Evolutionary conservation across 495 filamentous ascomycete genomes (phyloP), one percentile per base, ranked within the genome.

Genomic region (Clohesyomyces aquaticus): DNA sequence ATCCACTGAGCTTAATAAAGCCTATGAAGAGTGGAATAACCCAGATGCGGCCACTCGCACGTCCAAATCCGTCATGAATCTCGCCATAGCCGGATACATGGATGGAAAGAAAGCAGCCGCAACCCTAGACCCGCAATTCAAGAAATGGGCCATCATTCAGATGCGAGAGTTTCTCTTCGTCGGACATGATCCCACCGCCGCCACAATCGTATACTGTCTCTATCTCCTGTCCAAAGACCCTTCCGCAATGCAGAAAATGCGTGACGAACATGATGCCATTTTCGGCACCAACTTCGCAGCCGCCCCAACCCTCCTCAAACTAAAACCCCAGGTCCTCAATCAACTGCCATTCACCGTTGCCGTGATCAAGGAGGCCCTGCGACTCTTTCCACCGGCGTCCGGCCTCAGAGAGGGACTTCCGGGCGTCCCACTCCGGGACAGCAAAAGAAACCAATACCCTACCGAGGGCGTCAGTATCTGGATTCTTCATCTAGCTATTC

Each of bases 141-240:
- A 53, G 16, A 55, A 55, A 4, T 59, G 27, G 18, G 55, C 55
- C 6, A 8, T 6, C 25, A 25, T 19, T 3, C 53, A 56, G 23
- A 18, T 56, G 4, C 4, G 29, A 42, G 3, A 73, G 0, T 81
- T 81, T 64, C 67, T 81, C n/a, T 77, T 79, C 29, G 79, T 75
- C 6, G 79, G 79, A 29, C 77, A 81, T 61, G 80, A 82, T 69
- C 79, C 79, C 4, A 81, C 78, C 11, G 63, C 71, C 41, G 75
- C 76, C 59, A 55, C 75, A 1, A 61, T 80, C 10, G 55, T 62
- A 1, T 80, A 77, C 73, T 61, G 67, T 3, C 76, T 78, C 46
- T 76, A 82, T 65, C 74, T 81, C 38, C 76, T 86, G 1, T 73
- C 73, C 0, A 71, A 74, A 12, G 62, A 80, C n/a, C 83, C 81